Evolutionary conservation across 1,139 yeast species (phyloP).

Genomic region (Yarrowia galli): DNA sequence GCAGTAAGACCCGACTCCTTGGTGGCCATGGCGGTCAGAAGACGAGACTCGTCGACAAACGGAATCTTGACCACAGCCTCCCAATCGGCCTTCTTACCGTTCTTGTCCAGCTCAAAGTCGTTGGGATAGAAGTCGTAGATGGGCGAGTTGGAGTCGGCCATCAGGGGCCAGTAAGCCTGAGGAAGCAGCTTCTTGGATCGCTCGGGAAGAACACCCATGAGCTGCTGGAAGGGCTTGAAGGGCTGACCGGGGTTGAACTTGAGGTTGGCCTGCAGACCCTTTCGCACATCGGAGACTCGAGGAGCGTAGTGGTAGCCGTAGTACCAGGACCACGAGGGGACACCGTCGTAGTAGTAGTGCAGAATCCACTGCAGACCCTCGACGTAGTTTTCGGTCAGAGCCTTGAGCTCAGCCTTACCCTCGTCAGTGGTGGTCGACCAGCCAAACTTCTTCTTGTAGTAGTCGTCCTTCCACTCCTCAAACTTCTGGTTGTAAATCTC

Average conservation of each 20-base stretch:
- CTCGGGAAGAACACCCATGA: constrained; percentile 97
- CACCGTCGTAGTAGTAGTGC: constrained; percentile 86
- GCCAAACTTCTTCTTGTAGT: constrained; percentile 78
- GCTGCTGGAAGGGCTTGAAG: constrained; percentile 91
- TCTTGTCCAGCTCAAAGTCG: constrained; percentile 86
- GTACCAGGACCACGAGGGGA: constrained; percentile 96
- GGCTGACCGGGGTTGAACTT: constrained; percentile 76
- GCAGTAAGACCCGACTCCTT: constrained; percentile 63
- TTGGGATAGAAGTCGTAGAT: constrained; percentile 90
- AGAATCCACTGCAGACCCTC: constrained; percentile 98
- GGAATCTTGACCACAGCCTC: constrained; percentile 96
- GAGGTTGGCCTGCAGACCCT: constrained; percentile 67
- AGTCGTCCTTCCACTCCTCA: constrained; percentile 78
- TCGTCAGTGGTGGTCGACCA: constrained; percentile 64
- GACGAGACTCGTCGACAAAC: constrained; percentile 84
- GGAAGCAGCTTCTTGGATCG: constrained; percentile 88
- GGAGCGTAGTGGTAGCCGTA: constrained; percentile 91
- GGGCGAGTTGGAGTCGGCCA: constrained; percentile 91
- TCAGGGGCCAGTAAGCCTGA: constrained; percentile 72
- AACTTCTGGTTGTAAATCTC: constrained; percentile 77
- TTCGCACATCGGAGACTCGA: constrained; percentile 80
- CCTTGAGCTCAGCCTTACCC: constrained; percentile 53
- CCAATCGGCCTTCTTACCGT: constrained; percentile 97
- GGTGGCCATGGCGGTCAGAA: constrained; percentile 75
- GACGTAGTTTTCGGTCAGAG: constrained; percentile 79